These are phyloP conservation scores for Verticillium nubilum DNA, from an alignment of 2,329 filamentous ascomycete species.

Conservation along the genomic window DNA sequence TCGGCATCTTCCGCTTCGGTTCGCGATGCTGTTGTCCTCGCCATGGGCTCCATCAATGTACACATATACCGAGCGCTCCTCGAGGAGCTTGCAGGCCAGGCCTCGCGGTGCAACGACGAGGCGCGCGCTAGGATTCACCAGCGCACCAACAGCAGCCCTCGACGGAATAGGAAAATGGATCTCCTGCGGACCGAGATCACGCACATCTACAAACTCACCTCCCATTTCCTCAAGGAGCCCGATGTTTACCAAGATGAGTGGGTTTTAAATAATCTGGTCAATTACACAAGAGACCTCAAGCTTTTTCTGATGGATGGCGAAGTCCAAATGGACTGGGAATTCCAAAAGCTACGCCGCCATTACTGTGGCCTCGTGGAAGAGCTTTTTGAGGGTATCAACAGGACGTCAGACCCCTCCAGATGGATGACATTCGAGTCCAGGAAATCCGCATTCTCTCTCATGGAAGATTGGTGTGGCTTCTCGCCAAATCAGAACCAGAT, in stretches of 20 bases:
- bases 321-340: slow-evolving; percentile 91
- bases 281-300: slow-evolving; percentile 87
- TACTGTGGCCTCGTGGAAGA: slow-evolving; percentile 94
- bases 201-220: slow-evolving; percentile 90
- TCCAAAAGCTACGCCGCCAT: slow-evolving; percentile 83
- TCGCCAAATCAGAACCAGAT: slow-evolving; percentile 86
- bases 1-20: slow-evolving; percentile 76
- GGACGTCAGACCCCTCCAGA: slow-evolving; percentile 74
- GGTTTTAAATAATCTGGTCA: slow-evolving; percentile 81
- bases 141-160: slow-evolving; percentile 75
- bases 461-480: slow-evolving; percentile 99
- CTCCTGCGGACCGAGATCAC: slow-evolving; percentile 89
- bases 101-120: slow-evolving; percentile 81
- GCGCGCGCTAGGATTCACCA: slow-evolving; percentile 83
- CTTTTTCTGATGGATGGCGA: slow-evolving; percentile 93
- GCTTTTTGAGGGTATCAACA: slow-evolving; percentile 85
- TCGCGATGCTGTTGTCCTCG: slow-evolving; percentile 82
- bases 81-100: slow-evolving; percentile 83
- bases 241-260: slow-evolving; percentile 83
- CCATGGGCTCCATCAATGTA: slow-evolving; percentile 90
- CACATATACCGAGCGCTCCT: slow-evolving; percentile 88
- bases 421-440: slow-evolving; percentile 98
- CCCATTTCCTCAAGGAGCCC: slow-evolving; percentile 75
- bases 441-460: slow-evolving; percentile 90
- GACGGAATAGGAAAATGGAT: slow-evolving; percentile 78